These are phyloP conservation scores for Starmerella floris DNA, from an alignment of 805 yeast species.

Conservation along the genomic window DNA sequence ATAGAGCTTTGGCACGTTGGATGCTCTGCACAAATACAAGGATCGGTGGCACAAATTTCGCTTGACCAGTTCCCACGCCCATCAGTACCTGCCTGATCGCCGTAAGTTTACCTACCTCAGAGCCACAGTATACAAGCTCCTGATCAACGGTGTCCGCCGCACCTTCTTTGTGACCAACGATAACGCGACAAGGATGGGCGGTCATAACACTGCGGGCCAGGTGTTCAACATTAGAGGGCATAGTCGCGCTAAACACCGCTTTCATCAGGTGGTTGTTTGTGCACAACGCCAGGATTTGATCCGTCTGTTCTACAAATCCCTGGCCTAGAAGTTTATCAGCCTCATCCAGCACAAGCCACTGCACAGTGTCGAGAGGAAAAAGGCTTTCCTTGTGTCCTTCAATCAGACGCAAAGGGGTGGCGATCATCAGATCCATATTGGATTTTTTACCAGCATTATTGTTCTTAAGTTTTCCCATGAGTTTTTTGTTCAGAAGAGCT, in stretches of 20 bases:
- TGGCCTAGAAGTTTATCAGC: conserved; percentile 87
- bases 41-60: conserved; percentile 58
- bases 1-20: conserved; percentile 85
- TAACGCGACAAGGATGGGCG: conserved; percentile 62
- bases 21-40: conserved; percentile 85
- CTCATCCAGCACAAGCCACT: conserved; percentile 77
- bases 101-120: conserved; percentile 85
- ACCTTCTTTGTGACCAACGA: conserved; percentile 88
- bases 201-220: conserved; percentile 74
- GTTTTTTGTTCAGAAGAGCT: conserved; percentile 59
- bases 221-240: conserved; percentile 85
- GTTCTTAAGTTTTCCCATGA: conserved; percentile 47
- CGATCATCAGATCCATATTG: conserved; percentile 65
- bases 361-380: conserved; percentile 51
- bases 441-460: conserved; percentile 40
- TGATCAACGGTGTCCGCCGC: conserved; percentile 78
- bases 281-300: conserved; percentile 56
- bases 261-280: conserved; percentile 37
- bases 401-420: conserved; percentile 81
- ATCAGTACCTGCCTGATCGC: conserved; percentile 76
- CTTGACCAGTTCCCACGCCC: conserved; percentile 44
- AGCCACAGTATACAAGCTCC: conserved; percentile 71
- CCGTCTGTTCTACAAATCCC: conserved; percentile 83
- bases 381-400: conserved; percentile 55
- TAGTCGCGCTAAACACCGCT: conserved; percentile 87